These are phyloP conservation scores for Vanilla planifolia DNA, from an alignment of 106 monocot species.

Conservation along the genomic window DNA sequence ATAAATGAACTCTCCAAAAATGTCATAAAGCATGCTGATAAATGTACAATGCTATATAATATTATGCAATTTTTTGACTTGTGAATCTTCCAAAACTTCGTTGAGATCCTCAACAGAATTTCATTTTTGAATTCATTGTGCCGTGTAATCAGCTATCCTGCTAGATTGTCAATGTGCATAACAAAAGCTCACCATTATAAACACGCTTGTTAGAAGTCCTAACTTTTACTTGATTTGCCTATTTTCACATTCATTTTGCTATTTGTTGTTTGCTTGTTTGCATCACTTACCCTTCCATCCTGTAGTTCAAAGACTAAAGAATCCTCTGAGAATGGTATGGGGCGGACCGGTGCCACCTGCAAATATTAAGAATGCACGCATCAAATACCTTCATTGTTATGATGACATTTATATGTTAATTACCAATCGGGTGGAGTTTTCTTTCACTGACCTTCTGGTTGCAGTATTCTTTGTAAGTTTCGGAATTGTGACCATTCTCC, in stretches of 20 bases:
- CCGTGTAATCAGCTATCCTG: no score
- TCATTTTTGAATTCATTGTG: no score
- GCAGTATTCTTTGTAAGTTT: conserved; percentile 29
- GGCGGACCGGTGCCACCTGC: conserved; percentile 68
- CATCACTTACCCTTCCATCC: conserved; percentile 82
- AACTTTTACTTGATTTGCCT: not conserved
- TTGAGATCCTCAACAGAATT: no score
- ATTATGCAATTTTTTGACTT: no score
- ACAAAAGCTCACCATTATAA: no score
- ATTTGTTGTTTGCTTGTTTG: no score
- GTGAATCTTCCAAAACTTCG: no score
- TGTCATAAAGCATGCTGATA: no score
- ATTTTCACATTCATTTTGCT: not conserved
- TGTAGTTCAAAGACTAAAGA: conserved; percentile 70
- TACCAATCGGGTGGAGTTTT: not conserved
- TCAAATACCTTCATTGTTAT: not conserved
- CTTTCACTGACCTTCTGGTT: conserved; percentile 49
- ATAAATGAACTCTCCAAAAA: no score
- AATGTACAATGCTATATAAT: no score
- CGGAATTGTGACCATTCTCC: not conserved
- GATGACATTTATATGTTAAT: no score
- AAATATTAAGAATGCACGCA: not conserved
- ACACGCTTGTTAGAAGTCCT: not conserved
- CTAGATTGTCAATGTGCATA: no score
- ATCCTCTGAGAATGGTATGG: conserved; percentile 67